Percentiles rank a stretch among this genome's conserved stretches.
Conservation (phyloP, 2,329 filamentous ascomycete species). For the Claviceps lovelessii region DNA sequence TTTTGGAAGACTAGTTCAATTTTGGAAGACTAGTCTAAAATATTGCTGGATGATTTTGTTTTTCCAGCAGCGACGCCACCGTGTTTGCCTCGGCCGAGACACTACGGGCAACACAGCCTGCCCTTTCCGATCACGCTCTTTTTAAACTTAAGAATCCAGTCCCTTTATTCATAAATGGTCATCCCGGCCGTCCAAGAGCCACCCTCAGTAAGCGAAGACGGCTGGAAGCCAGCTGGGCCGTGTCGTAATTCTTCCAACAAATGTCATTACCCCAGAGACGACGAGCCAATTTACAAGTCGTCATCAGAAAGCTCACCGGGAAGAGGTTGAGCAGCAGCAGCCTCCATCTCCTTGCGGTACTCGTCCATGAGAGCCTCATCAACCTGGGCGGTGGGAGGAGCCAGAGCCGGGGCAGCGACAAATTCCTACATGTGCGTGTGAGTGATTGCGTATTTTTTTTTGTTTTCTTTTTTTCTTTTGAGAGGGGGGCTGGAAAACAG, state of each 20-base stretch:
- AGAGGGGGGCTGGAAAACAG: neutral
- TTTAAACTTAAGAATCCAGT: slow-evolving; percentile 18
- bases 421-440: slow-evolving; percentile 55
- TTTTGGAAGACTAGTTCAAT: slow-evolving; percentile 19
- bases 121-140: slow-evolving; percentile 23
- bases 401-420: slow-evolving; percentile 86
- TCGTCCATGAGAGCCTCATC: slow-evolving; percentile 67
- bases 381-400: slow-evolving; percentile 82
- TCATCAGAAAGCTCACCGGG: slow-evolving; percentile 86
- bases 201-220: slow-evolving; percentile 11
- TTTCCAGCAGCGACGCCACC: slow-evolving; percentile 17
- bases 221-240: slow-evolving; percentile 12
- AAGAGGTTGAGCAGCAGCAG: slow-evolving; percentile 68
- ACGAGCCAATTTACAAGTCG: slow-evolving; percentile 36
- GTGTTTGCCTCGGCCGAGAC: slow-evolving; percentile 19
- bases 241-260: slow-evolving; percentile 12
- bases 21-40: slow-evolving; percentile 23
- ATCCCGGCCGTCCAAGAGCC: slow-evolving; percentile 19
- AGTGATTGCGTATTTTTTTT: slow-evolving; percentile 7
- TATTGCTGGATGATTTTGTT: slow-evolving; percentile 11
- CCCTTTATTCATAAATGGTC: slow-evolving; percentile 25
- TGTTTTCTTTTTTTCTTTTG: no score
- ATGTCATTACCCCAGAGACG: slow-evolving; percentile 4
- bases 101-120: slow-evolving; percentile 15
- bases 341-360: slow-evolving; percentile 81